Percentiles rank a stretch among this genome's conserved stretches.
Conservation (phyloP, 495 filamentous ascomycete species). For the Monascus purpureus region DNA sequence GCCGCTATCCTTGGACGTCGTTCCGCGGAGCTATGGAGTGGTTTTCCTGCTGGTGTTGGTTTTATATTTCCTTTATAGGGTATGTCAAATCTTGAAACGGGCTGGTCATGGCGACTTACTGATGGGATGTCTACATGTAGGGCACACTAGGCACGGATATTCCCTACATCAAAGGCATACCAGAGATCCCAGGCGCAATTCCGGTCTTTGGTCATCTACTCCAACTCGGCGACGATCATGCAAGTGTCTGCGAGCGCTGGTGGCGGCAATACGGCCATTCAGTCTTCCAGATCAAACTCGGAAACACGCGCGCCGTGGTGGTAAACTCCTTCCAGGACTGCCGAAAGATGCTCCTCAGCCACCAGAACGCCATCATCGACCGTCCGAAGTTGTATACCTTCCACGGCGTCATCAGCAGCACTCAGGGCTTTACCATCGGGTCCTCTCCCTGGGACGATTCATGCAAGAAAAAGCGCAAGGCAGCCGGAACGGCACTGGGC, state of each 20-base stretch:
- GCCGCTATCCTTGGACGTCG: too few species aligned
- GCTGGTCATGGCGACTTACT: too few species aligned
- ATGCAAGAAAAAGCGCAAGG: conserved; percentile 37
- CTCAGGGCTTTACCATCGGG: conserved; percentile 32
- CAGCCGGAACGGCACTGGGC: conserved; percentile 31
- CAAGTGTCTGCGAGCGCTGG: conserved; percentile 37
- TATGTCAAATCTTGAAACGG: neutral
- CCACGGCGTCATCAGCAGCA: conserved; percentile 32
- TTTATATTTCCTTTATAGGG: conserved; percentile 1
- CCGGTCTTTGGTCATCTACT: conserved; percentile 40
- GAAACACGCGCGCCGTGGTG: conserved; percentile 36
- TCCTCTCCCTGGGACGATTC: conserved; percentile 37
- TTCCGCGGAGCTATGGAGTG: conserved; percentile 1
- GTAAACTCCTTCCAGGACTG: conserved; percentile 35
- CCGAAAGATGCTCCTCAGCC: conserved; percentile 29
- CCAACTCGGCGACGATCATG: conserved; percentile 42
- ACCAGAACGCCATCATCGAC: conserved; percentile 34
- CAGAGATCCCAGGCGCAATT: conserved; percentile 35
- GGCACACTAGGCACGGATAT: conserved; percentile 25
- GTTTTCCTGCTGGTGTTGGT: neutral
- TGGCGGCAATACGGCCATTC: conserved; percentile 36
- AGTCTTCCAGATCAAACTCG: conserved; percentile 41
- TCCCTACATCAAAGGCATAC: conserved; percentile 31
- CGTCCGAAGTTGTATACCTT: conserved; percentile 35
- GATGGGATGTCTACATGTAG: too few species aligned